Base-by-base conservation (phyloP, 306 rosid species). In the Morella rubra region DNA sequence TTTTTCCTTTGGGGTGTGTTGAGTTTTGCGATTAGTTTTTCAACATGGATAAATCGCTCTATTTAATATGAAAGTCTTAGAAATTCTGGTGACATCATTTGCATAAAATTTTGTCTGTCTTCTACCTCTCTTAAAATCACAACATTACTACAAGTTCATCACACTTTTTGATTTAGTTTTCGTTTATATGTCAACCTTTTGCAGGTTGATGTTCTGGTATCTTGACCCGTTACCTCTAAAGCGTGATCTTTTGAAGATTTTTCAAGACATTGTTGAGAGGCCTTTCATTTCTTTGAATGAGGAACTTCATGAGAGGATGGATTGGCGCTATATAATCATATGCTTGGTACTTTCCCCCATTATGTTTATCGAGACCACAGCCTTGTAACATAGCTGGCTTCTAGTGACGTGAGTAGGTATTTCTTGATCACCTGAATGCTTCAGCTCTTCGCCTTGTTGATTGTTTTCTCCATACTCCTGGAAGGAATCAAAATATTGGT, bases 371-470 rank as follows among this genome's bases (percentile, higher is more conserved):
- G 85, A 81, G 83, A 73, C 83, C 45, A 77, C 83, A 71, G 78
- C 83, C 78, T 74, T 81, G 85, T 75, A 81, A 37, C 85, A 81
- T 73, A 81, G 78, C 49, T 81, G 85, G 87, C 82, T 84, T 53
- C 73, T 84, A 37, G 49, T 75, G 69, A 84, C 85, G 87, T 81
- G 79, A 74, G 87, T 84, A 59, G 64, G 8, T 8, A 16, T 51
- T 77, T 77, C 75, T 59, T 73, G 13, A 42, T 77, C 22, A 52
- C 44, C 47, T 27, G 45, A n/a, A 47, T 52, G 44, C 45, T 60
- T 27, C 44, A 18, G 46, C 44, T 71, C 11, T 22, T 51, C 40
- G 46, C 6, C 1, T 53, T 40, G 14, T 20, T n/a, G 14, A 53
- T 71, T 80, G 44, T 71, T 24, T 32, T 44, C 37, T 69, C 58